Base-by-base conservation (phyloP, 371 early-diverging fungal species). In the Lichtheimia hyalospora region DNA sequence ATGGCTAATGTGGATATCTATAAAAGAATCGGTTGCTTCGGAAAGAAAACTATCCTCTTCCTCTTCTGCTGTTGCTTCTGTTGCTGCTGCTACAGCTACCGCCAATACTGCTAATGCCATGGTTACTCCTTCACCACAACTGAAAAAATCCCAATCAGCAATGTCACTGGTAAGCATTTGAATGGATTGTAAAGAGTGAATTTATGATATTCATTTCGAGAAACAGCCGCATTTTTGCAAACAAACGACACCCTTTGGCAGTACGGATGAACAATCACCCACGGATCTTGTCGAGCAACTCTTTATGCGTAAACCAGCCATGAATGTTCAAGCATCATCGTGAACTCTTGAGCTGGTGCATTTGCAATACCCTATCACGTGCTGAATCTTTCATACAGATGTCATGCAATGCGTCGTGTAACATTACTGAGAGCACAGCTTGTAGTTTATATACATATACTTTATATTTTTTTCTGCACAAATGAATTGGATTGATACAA, bases 221-320 rank as follows among this genome's bases (percentile, higher is more conserved):
- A 49, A 15, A 20, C 43, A 71, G 72, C 69, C 72, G n/a, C 60
- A 61, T 43, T 70, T 61, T 34, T 73, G 74, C 49, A 68, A 68
- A 61, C 53, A 61, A 58, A 62, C 39, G 18, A 24, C 67, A 39
- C 57, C 60, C 3, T 66, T 57, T 57, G 20, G 49, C 40, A 57
- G 27, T 27, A 39, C 57, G 18, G 68, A 72, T 46, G 70, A 72
- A 14, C 70, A 70, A 18, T 69, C 75, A n/a, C 72, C 75, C 2
- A 42, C 65, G 8, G 75, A 75, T 44, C 62, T 75, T 41, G 73
- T 75, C 12, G 73, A 75, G 27, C 64, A 69, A 49, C 28, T 75
- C 0, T 75, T 75, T 62, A 66, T 70, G 18, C 64, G 60, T n/a
- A 61, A 61, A 39, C 44, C 49, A 4, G 21, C 21, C 7, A 49